Evolutionary conservation across 2,329 filamentous ascomycete genomes (phyloP).

Genomic region (Calonectria hawksworthii): DNA sequence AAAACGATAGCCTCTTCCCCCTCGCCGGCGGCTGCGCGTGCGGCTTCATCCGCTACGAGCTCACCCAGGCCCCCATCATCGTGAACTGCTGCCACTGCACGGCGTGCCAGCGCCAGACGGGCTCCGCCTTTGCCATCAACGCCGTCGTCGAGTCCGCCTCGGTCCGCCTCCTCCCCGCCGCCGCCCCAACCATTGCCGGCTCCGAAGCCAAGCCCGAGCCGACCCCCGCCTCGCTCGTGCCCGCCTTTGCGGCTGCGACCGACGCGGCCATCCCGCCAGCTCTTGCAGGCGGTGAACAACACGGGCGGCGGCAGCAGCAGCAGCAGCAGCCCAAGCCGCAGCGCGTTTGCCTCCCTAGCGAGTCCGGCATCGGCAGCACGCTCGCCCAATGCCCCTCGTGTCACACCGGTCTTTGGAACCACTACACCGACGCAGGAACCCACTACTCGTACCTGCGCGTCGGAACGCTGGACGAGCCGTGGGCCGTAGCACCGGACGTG

Average conservation of each 20-base stretch:
- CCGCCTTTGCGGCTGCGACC: conserved; percentile 41
- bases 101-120: conserved; percentile 60
- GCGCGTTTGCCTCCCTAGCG: conserved; percentile 52
- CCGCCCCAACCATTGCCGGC: conserved; percentile 39
- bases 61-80: conserved; percentile 67
- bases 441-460: conserved; percentile 55
- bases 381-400: conserved; percentile 60
- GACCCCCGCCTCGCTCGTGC: conserved; percentile 25
- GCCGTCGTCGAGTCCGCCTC: conserved; percentile 56
- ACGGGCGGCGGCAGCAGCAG: neutral
- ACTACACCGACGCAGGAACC: conserved; percentile 53
- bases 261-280: conserved; percentile 28
- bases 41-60: conserved; percentile 76
- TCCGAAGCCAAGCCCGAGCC: conserved; percentile 23
- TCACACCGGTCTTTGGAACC: conserved; percentile 55
- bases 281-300: neutral
- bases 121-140: conserved; percentile 57
- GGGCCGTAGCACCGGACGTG: conserved; percentile 57
- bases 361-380: conserved; percentile 56
- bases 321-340: conserved; percentile 24
- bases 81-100: conserved; percentile 64
- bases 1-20: conserved; percentile 45
- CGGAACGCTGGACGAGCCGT: conserved; percentile 59
- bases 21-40: conserved; percentile 72
- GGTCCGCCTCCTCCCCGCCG: conserved; percentile 50